phyloP scores from a whole-genome alignment of 1,139 yeast genomes.

The Blastobotrys malaysiensis region DNA sequence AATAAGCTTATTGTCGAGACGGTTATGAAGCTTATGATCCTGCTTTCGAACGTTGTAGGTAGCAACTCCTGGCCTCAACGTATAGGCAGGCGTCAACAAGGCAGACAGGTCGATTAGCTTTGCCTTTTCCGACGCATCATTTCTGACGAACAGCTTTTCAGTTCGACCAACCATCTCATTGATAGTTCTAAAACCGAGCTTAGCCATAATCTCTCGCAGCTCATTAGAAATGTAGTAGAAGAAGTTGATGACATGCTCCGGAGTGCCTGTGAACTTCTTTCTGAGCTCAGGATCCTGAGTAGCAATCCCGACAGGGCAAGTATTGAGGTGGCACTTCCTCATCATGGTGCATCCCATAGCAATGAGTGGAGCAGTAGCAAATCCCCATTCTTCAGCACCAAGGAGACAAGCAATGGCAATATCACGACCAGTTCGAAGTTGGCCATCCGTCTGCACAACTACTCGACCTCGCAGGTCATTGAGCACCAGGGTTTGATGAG shows the following conservation, averaged over 20 bases:
- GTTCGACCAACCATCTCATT: conserved; percentile 98
- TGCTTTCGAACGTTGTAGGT: conserved; percentile 90
- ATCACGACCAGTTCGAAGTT: conserved; percentile 92
- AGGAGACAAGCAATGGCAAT: conserved; percentile 91
- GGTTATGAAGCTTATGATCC: conserved; percentile 87
- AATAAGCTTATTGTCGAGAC: conserved; percentile 90
- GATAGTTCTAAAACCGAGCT: conserved; percentile 88
- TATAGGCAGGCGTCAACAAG: conserved; percentile 92
- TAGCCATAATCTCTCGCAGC: conserved; percentile 87
- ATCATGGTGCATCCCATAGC: conserved; percentile 97
- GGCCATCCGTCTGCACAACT: conserved; percentile 95
- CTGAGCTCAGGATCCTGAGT: conserved; percentile 96
- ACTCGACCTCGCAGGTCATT: conserved; percentile 95
- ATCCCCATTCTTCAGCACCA: conserved; percentile 98
- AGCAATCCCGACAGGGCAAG: conserved; percentile 98
- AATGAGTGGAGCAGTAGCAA: conserved; percentile 94
- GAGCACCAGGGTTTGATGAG: conserved; percentile 93
- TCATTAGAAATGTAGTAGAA: conserved; percentile 93
- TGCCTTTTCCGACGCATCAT: conserved; percentile 81
- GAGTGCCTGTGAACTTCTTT: conserved; percentile 90
- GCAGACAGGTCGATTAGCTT: conserved; percentile 89
- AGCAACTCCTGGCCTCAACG: conserved; percentile 96
- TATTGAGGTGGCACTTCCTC: conserved; percentile 87
- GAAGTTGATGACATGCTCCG: conserved; percentile 97
- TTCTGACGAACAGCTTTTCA: conserved; percentile 80